A percentile compares a stretch with the other conserved stretches of the same genome.
These are phyloP conservation scores for Zoysia pacifica DNA, from an alignment of 176 grass and related monocot species.

Conservation along the genomic window DNA sequence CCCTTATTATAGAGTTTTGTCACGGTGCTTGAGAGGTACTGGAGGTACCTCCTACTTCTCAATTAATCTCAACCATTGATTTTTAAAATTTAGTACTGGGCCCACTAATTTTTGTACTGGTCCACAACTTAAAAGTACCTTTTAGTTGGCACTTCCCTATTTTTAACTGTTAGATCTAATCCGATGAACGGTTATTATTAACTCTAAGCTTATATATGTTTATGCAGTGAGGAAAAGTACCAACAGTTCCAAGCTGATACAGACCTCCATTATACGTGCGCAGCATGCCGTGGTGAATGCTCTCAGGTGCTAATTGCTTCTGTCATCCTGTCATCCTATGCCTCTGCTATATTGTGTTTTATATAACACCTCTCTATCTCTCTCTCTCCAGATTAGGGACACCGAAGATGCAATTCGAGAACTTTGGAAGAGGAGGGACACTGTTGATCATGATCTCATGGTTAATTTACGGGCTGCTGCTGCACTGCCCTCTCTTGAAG, in stretches of 20 bases:
- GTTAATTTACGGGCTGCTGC: conserved; percentile 77
- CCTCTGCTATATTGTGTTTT: neutral
- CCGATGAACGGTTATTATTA: too few relatives aligned
- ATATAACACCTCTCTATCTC: conserved; percentile 20
- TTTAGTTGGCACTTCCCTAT: too few relatives aligned
- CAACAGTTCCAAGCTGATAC: conserved; percentile 88
- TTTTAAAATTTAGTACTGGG: too few relatives aligned
- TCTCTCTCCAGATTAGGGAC: conserved; percentile 72
- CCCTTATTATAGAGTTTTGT: neutral
- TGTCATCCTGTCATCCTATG: conserved; percentile 15
- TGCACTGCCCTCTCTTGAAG: conserved; percentile 71
- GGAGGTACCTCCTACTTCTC: too few relatives aligned
- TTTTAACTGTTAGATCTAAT: too few relatives aligned
- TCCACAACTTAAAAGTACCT: too few relatives aligned
- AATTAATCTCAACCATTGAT: too few relatives aligned
- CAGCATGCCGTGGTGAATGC: conserved; percentile 93
- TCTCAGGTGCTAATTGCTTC: conserved; percentile 69
- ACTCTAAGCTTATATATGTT: conserved; percentile 17
- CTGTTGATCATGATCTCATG: conserved; percentile 73
- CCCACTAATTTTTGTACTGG: too few relatives aligned
- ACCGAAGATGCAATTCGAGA: conserved; percentile 90
- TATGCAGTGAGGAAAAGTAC: conserved; percentile 90
- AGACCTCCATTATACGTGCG: conserved; percentile 85
- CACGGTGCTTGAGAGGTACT: too few relatives aligned
- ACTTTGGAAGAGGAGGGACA: conserved; percentile 90